Base-by-base conservation (phyloP, 345 rosid species). In the Garcia nutans region DNA sequence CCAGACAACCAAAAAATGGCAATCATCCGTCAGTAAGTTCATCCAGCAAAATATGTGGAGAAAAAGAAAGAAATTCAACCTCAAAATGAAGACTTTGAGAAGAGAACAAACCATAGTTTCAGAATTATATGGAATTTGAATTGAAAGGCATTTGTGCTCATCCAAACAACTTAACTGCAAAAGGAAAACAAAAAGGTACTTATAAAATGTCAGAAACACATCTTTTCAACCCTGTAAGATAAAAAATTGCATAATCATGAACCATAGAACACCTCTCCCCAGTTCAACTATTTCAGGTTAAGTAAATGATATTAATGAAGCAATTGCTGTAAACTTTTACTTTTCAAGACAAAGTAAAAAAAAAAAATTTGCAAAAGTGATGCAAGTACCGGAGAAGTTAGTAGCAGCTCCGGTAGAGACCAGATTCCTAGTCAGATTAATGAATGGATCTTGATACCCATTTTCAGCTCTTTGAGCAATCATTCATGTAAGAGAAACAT, bases 61-160 rank as follows among this genome's bases (percentile, higher is more conserved):
- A 8, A 31, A 33, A 71, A 64, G 22, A 63, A 22, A 74, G 57
- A 77, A 78, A 72, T 41, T 58, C 42, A 8, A 70, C 64, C 31
- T 2, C 23, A 68, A 76, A 78, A 49, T 52, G 73, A 49, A 72
- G 73, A 57, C 45, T 33, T 55, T 57, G 70, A 78, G 73, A 20
- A 71, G 55, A 68, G 62, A 81, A 80, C 87, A 84, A 82, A 93
- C 98, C 88, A 76, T 74, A 66, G 84, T 77, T 79, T 85, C 90
- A 33, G 91, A 81, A 85, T 81, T 84, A 70, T 85, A 81, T 59
- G 95, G 91, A 79, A 79, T 84, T 86, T 89, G 95, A 79, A 96
- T 79, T 31, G 87, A 88, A 81, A 93, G 86, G 83, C 87, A 83
- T 74, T 89, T 88, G 62, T 90, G 97, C 79, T 89, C 93, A 62